Percentiles rank a stretch among this genome's conserved stretches.
Conservation (phyloP, 1,284 basidiomycete genomes). For the Sutorius eximius region DNA sequence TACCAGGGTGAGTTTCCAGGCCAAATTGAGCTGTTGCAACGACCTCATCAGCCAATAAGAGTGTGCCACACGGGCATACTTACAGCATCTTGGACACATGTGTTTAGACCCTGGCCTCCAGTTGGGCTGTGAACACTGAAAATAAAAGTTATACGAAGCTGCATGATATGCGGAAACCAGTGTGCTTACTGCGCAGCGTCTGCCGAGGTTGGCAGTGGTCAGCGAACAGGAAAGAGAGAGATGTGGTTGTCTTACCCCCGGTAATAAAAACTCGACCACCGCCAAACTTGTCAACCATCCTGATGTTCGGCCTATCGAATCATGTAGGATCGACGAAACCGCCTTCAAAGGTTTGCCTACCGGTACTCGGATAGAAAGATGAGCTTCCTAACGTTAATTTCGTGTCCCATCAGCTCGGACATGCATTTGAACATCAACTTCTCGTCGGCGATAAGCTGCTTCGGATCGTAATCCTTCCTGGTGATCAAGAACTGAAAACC, state of each 20-base stretch:
- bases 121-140: constrained; percentile 47
- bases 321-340: neutral
- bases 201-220: no score
- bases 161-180: neutral
- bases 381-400: constrained; percentile 19
- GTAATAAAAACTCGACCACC: constrained; percentile 34
- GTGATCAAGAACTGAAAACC: constrained; percentile 38
- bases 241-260: constrained; percentile 32
- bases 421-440: constrained; percentile 19
- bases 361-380: constrained; percentile 23
- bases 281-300: constrained; percentile 35
- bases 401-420: constrained; percentile 9
- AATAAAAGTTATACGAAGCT: neutral
- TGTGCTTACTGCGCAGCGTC: constrained; percentile 11
- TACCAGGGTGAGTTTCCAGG: constrained; percentile 44
- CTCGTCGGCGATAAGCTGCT: constrained; percentile 5
- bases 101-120: constrained; percentile 47
- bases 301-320: constrained; percentile 5
- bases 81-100: constrained; percentile 42
- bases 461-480: constrained; percentile 27
- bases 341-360: constrained; percentile 12
- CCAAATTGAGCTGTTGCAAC: constrained; percentile 37
- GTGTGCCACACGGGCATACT: neutral
- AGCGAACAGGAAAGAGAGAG: no score
- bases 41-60: neutral